Evolutionary conservation across 768 basidiomycete species (phyloP), one percentile per base, ranked within the genome.

Genomic region (Suillus sp.): DNA sequence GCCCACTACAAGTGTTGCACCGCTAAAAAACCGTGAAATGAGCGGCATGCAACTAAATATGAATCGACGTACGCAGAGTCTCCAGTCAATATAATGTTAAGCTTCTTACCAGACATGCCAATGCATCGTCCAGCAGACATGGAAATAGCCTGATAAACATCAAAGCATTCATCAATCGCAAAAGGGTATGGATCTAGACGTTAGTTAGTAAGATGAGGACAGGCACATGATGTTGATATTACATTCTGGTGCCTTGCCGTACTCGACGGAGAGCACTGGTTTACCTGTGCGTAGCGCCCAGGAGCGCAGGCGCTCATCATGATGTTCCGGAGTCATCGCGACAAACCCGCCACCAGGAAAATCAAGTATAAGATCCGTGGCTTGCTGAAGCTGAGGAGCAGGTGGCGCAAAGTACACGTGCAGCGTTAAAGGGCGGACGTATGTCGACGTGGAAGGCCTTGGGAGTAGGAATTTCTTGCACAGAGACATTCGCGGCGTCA

Each of bases 161-260:
- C 97, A 74, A 95, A 97, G 18, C 90, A 90, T 70, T 99, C 96
- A 73, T 99, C 95, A 65, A 95, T 90, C 5, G 95, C 95, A 75
- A 92, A 99, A 0, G 97, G 97, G 75, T 95, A 99, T 14, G 96
- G 97, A 81, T 98, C 96, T 95, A 59, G 25, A 56, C 56, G 64
- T 38, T 27, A 34, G 59, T 59, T 27, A 30, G 51, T 48, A 32
- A 65, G 42, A 53, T 62, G 63, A 16, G 25, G 2, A 32, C 30
- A 53, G 37, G 42, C 30, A 35, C 61, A 40, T 65, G 59, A 56
- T 62, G 47, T 63, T 67, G 42, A 61, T 42, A 86, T 75, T 72
- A 95, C 94, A 96, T 82, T 98, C 95, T 6, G 96, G 95, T 27
- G 95, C 92, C 77, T 99, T 99, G 38, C 95, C 94, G 74, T 99